Base-by-base conservation (phyloP, 176 grass and related monocot genomes). In the Eleusine coracana region DNA sequence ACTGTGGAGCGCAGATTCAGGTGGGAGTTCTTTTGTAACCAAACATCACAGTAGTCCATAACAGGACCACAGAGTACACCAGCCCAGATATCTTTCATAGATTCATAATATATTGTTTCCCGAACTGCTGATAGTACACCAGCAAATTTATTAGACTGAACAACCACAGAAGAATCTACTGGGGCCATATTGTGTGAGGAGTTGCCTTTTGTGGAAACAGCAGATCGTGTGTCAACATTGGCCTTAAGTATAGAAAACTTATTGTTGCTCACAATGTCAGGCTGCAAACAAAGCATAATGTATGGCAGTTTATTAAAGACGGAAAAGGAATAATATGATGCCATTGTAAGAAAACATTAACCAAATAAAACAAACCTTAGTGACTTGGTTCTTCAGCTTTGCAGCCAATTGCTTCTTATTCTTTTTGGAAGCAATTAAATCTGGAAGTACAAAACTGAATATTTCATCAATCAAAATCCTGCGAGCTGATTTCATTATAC, bases 401-500 rank as follows among this genome's bases (percentile, higher is more conserved):
- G 83, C 70, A 75, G 79, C 86, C 21, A 86, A 50, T 61, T 89
- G 78, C 70, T 64, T 92, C 74, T 90, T 79, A 42, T 85, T 60
- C 37, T 90, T 93, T 76, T 73, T 93, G 51, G 82, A 73, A 64
- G 79, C 54, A 88, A 99, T 93, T 79, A 95, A 88, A 38, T 99
- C 89, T 77, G 96, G 89, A 84, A 96, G 86, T 40, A 93, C 73
- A 25, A n/a, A 78, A 66, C 93, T 91, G 59, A 99, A 90, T 56
- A 99, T 91, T 93, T 95, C 93, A 87, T 96, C 91, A 76, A 99
- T 37, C 29, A 99, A 55, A 80, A 90, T 28, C 31, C 87, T 92
- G 54, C 96, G 89, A 67, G 91, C 89, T 68, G 96, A 90, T 93
- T 99, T 99, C 93, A 99, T 90, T 85, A 99, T 93, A 17, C 82